These are phyloP conservation scores for Cryptococcus sp. DNA, from an alignment of 1,284 basidiomycete genomes.

Conservation along the genomic window DNA sequence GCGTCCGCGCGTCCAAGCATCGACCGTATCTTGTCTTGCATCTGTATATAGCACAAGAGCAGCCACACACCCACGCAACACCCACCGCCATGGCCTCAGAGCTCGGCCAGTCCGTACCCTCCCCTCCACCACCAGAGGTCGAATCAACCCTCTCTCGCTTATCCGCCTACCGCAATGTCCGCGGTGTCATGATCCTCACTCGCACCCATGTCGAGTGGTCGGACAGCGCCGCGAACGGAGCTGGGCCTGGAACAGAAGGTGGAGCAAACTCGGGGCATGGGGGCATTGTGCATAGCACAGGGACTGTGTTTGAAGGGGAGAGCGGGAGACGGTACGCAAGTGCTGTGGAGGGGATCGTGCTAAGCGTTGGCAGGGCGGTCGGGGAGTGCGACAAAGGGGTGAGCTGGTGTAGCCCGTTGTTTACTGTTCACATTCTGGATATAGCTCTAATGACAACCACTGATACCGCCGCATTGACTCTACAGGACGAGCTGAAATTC, in stretches of 20 bases:
- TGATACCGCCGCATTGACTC: neutral
- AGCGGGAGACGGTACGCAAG: constrained; percentile 74
- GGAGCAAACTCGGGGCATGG: constrained; percentile 29
- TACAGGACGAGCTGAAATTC: constrained; percentile 78
- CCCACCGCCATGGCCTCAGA: too few species aligned
- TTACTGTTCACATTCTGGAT: too few species aligned
- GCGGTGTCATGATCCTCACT: constrained; percentile 80
- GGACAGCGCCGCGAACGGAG: neutral
- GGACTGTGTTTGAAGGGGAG: constrained; percentile 82
- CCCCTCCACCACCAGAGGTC: constrained; percentile 55
- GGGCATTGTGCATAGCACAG: constrained; percentile 73
- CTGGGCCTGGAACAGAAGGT: too few species aligned
- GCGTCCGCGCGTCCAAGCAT: too few species aligned
- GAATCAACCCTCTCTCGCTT: constrained; percentile 73
- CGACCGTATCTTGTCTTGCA: too few species aligned
- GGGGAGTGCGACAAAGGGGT: constrained; percentile 49
- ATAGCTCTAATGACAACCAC: neutral
- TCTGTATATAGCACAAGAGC: too few species aligned
- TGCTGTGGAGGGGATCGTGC: constrained; percentile 73
- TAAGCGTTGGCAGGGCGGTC: constrained; percentile 67
- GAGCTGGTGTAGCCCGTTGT: neutral
- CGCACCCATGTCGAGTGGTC: constrained; percentile 11
- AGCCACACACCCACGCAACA: too few species aligned
- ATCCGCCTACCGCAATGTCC: constrained; percentile 75
- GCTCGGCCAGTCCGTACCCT: too few species aligned